Evolutionary conservation across 257 asterid genomes (phyloP).

Genomic region (Solanum raphanifolium): DNA sequence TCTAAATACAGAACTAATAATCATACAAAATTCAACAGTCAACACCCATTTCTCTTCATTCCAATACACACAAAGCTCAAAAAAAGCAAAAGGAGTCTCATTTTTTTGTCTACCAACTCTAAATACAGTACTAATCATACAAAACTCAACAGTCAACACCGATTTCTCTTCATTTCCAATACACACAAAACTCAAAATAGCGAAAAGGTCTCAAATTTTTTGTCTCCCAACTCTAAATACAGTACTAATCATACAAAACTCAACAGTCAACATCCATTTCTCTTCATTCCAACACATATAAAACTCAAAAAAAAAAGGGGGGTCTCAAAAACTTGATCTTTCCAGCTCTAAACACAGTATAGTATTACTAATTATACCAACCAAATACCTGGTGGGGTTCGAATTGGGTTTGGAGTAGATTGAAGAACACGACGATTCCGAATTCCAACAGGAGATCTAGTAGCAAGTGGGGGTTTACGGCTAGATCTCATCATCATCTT

Average conservation of each 20-base stretch:
- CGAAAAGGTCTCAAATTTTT: not conserved
- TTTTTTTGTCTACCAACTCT: not conserved
- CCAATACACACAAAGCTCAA: not conserved
- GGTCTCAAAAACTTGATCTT: not conserved
- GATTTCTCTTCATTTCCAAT: not conserved
- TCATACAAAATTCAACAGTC: not conserved
- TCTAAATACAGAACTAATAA: not conserved
- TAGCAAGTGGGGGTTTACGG: constrained; percentile 78
- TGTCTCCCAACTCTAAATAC: not conserved
- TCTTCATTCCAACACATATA: not conserved
- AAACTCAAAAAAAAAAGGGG: not conserved
- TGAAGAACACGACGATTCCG: constrained; percentile 58
- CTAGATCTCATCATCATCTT: constrained; percentile 48
- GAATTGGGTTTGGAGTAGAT: constrained; percentile 23
- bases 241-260: not conserved
- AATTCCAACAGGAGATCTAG: constrained; percentile 73
- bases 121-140: not conserved
- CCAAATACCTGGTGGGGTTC: constrained; percentile 48
- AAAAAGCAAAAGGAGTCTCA: not conserved
- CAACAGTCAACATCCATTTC: not conserved
- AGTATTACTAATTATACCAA: not conserved
- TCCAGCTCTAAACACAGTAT: not conserved
- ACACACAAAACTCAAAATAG: not conserved
- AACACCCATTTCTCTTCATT: not conserved
- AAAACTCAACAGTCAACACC: not conserved